Evolutionary conservation across 108 stramenopile genomes (phyloP).

Genomic region (Nannochloropsis granulata): DNA sequence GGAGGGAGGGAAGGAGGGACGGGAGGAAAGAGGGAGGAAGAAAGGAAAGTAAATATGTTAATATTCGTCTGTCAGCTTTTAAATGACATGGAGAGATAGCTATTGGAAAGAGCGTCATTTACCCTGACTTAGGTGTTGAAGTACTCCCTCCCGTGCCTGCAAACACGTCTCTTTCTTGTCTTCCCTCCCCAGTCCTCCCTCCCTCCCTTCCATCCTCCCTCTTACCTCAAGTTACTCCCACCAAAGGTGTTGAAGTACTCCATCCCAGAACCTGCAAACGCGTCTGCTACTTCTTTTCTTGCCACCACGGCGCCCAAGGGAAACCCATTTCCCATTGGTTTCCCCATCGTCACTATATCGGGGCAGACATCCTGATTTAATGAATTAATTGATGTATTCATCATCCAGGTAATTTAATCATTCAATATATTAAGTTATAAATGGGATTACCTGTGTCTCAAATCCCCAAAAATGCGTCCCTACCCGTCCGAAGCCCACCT

Average conservation of each 20-base stretch:
- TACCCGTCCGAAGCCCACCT: slow-evolving; percentile 81
- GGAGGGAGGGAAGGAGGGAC: too few species aligned
- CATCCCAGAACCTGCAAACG: slow-evolving; percentile 63
- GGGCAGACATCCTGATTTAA: slow-evolving; percentile 57
- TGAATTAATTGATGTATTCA: background rate
- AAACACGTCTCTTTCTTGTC: slow-evolving; percentile 51
- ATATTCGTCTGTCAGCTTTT: too few species aligned
- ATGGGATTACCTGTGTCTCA: slow-evolving; percentile 34
- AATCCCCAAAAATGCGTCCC: slow-evolving; percentile 77
- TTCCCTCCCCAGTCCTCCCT: slow-evolving; percentile 6
- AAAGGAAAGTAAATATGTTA: too few species aligned
- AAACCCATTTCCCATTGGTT: slow-evolving; percentile 92
- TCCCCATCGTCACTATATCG: slow-evolving; percentile 87
- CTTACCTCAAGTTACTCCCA: slow-evolving; percentile 65
- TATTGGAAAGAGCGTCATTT: slow-evolving; percentile 24
- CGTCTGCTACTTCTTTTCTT: slow-evolving; percentile 50
- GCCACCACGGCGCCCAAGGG: slow-evolving; percentile 80
- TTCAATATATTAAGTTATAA: background rate
- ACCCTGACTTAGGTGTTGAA: slow-evolving; percentile 89
- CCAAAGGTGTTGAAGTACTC: slow-evolving; percentile 97
- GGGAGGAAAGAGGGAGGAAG: too few species aligned
- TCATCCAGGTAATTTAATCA: background rate
- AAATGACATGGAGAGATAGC: too few species aligned
- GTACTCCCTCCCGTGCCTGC: slow-evolving; percentile 67
- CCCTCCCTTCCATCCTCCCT: background rate